phyloP scores from a whole-genome alignment of 2,329 filamentous ascomycete genomes.

The Aspergillus sp. region DNA sequence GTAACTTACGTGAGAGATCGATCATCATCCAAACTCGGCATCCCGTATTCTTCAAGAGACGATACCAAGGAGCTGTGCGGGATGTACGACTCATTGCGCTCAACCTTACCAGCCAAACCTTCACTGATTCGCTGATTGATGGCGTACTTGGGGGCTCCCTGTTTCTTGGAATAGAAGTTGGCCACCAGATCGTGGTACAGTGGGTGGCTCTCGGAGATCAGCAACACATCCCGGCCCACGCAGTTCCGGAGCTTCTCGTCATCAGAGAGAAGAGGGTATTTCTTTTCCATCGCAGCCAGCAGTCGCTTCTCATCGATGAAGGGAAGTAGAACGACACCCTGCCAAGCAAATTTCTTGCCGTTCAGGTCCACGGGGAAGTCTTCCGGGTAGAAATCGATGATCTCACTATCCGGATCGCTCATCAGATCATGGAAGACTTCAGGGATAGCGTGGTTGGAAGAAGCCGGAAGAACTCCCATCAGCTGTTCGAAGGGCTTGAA shows the following conservation, averaged over 20 bases:
- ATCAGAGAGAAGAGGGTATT: conserved; percentile 75
- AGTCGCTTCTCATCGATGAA: conserved; percentile 94
- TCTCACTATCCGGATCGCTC: conserved; percentile 82
- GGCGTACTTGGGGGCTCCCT: conserved; percentile 65
- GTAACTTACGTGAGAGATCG: conserved; percentile 74
- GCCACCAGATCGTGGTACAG: conserved; percentile 82
- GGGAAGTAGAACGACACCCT: conserved; percentile 87
- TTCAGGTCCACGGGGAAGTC: conserved; percentile 93
- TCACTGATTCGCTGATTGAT: conserved; percentile 75
- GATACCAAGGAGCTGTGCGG: conserved; percentile 81
- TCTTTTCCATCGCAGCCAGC: conserved; percentile 76
- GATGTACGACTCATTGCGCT: conserved; percentile 80
- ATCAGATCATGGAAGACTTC: conserved; percentile 87
- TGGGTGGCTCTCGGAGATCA: conserved; percentile 80
- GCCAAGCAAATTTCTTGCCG: conserved; percentile 98
- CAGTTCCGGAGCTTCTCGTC: conserved; percentile 79
- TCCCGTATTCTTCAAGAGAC: conserved; percentile 69
- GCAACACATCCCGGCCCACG: conserved; percentile 75
- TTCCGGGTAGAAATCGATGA: conserved; percentile 96
- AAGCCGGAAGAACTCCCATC: conserved; percentile 95
- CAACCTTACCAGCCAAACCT: conserved; percentile 76
- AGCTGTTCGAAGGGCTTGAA: conserved; percentile 95
- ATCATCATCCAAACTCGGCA: conserved; percentile 81
- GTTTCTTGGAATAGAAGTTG: conserved; percentile 91
- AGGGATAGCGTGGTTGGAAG: conserved; percentile 88